Conservation (phyloP, 2,329 filamentous ascomycete species). For the Penicillium verrucosum region DNA sequence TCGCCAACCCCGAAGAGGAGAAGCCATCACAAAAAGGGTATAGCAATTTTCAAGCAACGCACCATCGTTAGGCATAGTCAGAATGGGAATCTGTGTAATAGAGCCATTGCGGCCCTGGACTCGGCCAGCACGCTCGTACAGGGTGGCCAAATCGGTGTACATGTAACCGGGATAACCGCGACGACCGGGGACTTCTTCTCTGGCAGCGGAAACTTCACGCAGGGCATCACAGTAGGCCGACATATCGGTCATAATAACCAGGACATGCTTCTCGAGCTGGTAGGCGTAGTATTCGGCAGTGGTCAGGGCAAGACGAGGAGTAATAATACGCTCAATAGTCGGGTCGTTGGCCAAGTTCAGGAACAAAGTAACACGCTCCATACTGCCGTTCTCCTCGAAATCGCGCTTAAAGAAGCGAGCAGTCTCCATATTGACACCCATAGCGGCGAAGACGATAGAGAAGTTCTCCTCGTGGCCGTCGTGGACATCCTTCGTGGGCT, state of each 20-base stretch:
- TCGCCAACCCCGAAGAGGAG: no score
- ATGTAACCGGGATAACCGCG: slow-evolving; percentile 99
- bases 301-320: slow-evolving; percentile 92
- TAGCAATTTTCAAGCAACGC: slow-evolving; percentile 15
- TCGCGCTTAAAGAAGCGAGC: slow-evolving; percentile 97
- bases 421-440: slow-evolving; percentile 99
- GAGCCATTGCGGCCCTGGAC: slow-evolving; percentile 95
- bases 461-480: slow-evolving; percentile 99
- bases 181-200: slow-evolving; percentile 98
- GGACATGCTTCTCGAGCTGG: slow-evolving; percentile 98
- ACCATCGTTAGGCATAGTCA: slow-evolving; percentile 99
- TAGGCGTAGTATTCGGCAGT: slow-evolving; percentile 99
- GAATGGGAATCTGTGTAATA: slow-evolving; percentile 97
- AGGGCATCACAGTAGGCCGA: slow-evolving; percentile 98
- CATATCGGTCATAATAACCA: slow-evolving; percentile 97
- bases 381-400: slow-evolving; percentile 97
- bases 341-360: slow-evolving; percentile 98
- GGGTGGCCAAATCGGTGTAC: slow-evolving; percentile 99
- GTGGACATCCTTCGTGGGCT: slow-evolving; percentile 90
- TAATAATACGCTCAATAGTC: slow-evolving; percentile 99
- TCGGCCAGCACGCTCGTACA: slow-evolving; percentile 98
- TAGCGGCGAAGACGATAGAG: slow-evolving; percentile 98
- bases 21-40: no score
- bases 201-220: slow-evolving; percentile 94
- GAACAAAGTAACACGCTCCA: slow-evolving; percentile 97